Evolutionary conservation across 257 asterid genomes (phyloP).

Genomic region (Fraxinus excelsior): DNA sequence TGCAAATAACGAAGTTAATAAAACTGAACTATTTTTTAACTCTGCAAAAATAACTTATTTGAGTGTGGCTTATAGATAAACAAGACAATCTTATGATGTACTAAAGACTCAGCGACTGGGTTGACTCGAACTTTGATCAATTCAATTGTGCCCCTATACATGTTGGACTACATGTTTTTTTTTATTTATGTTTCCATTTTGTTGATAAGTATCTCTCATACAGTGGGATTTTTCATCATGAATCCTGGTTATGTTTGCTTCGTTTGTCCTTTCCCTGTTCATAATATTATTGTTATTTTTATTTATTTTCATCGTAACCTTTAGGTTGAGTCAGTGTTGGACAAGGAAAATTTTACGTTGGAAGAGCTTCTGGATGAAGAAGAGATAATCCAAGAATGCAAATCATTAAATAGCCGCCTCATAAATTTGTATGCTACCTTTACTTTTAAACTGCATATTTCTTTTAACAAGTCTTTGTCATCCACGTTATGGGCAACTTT

Average conservation of each 20-base stretch:
- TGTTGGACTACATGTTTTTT: background rate
- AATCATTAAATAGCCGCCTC: conserved; percentile 93
- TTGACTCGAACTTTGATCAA: background rate
- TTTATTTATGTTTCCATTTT: background rate
- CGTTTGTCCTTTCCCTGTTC: conserved; percentile 6
- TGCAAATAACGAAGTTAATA: background rate
- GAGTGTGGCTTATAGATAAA: background rate
- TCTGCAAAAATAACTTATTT: background rate
- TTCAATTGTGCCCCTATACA: background rate
- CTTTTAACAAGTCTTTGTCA: background rate
- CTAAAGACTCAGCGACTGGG: background rate
- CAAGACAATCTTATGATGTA: conserved; percentile 13
- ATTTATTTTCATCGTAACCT: conserved; percentile 8
- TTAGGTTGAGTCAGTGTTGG: conserved; percentile 96
- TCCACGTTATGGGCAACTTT: background rate
- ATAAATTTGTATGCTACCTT: conserved; percentile 74
- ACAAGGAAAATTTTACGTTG: conserved; percentile 81
- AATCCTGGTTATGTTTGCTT: background rate
- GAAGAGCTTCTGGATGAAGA: conserved; percentile 99
- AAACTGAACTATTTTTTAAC: background rate
- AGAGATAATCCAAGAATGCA: conserved; percentile 99
- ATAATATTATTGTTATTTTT: background rate
- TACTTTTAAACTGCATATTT: conserved; percentile 20
- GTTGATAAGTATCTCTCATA: background rate
- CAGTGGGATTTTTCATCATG: background rate